phyloP scores from a whole-genome alignment of 2,329 filamentous ascomycete genomes.

The Scleromitrula shiraiana region DNA sequence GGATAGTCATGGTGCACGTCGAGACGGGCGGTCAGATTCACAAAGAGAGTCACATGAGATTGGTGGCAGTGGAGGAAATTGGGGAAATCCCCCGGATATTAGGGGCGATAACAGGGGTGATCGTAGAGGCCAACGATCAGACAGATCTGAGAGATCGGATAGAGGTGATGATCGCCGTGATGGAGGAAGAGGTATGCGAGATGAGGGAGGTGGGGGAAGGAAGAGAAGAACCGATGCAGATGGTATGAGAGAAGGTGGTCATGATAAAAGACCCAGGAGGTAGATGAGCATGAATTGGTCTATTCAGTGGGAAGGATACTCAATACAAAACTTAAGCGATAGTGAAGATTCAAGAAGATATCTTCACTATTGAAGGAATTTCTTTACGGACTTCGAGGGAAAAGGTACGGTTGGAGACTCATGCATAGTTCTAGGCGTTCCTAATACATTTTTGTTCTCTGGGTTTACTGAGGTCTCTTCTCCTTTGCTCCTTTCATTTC shows the following conservation, averaged over 20 bases:
- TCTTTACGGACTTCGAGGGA: too few species aligned
- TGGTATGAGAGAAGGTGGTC: constrained; percentile 27
- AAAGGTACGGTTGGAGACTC: neutral
- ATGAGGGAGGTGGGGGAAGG: constrained; percentile 18
- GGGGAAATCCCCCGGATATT: constrained; percentile 3
- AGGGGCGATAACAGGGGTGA: constrained; percentile 17
- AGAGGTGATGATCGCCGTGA: constrained; percentile 23
- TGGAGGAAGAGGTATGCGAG: constrained; percentile 19
- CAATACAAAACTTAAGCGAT: neutral
- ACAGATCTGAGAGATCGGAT: constrained; percentile 7
- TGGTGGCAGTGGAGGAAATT: neutral
- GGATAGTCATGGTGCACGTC: constrained; percentile 14
- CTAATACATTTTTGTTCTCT: neutral
- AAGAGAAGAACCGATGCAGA: constrained; percentile 28
- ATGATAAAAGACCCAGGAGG: constrained; percentile 25
- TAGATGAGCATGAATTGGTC: constrained; percentile 11
- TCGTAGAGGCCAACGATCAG: constrained; percentile 14
- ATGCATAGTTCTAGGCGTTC: constrained; percentile 7
- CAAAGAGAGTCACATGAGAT: constrained; percentile 2
- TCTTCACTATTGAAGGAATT: too few species aligned
- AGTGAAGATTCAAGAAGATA: neutral
- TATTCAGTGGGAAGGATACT: neutral
- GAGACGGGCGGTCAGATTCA: constrained; percentile 10
- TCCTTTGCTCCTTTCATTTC: too few species aligned
- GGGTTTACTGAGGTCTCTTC: too few species aligned